phyloP scores from a whole-genome alignment of 2,329 filamentous ascomycete genomes.

The Coniella lustricola region DNA sequence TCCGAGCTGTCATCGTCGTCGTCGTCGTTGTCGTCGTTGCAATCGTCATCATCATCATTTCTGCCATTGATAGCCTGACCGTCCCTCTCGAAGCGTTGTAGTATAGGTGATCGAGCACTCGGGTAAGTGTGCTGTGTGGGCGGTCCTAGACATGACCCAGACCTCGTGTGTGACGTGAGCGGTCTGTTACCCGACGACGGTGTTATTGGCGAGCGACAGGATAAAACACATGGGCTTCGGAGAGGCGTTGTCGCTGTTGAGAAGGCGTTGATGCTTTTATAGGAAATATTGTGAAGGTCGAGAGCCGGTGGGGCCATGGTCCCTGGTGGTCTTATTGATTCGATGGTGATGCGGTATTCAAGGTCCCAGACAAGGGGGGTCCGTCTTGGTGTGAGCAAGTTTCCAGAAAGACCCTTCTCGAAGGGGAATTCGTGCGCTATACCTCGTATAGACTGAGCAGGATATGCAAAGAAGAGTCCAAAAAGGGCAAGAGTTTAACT shows the following conservation, averaged over 20 bases:
- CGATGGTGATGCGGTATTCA: background rate
- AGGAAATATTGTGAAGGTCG: constrained; percentile 15
- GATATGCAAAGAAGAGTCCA: background rate
- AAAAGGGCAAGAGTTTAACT: too few species aligned
- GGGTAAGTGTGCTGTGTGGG: constrained; percentile 16
- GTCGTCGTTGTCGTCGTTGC: background rate
- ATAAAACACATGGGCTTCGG: constrained; percentile 24
- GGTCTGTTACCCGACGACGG: constrained; percentile 17
- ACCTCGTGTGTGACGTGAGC: constrained; percentile 11
- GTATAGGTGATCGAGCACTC: constrained; percentile 7
- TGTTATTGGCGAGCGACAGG: constrained; percentile 26
- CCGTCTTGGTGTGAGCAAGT: background rate
- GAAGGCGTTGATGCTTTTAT: constrained; percentile 19
- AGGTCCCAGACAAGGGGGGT: background rate
- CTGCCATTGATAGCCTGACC: too few species aligned
- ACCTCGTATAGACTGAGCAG: background rate
- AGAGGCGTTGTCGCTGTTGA: constrained; percentile 24
- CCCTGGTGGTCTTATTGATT: background rate
- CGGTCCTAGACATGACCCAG: constrained; percentile 20
- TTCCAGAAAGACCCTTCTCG: background rate
- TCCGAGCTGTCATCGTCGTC: constrained; percentile 14
- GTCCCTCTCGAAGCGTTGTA: constrained; percentile 12
- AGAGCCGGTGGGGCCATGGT: constrained; percentile 20
- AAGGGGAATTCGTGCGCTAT: background rate
- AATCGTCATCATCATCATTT: constrained; percentile 7